Evolutionary conservation across 1,284 basidiomycete genomes (phyloP).

Genomic region (Amylostereum chailletii): DNA sequence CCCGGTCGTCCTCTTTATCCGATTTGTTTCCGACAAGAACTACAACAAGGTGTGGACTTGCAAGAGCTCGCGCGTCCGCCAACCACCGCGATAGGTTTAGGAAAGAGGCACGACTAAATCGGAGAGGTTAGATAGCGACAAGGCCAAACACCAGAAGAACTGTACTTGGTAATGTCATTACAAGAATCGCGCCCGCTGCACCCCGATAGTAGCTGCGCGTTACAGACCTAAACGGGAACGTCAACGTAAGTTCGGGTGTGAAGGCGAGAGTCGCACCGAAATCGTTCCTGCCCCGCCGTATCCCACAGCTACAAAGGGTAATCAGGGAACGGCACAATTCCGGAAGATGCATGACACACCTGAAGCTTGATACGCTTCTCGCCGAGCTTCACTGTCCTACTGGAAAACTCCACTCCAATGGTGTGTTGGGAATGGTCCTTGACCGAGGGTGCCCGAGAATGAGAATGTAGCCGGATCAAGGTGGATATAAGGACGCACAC

Average conservation of each 20-base stretch:
- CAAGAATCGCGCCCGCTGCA: slow-evolving; percentile 88
- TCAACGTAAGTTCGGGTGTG: slow-evolving; percentile 2
- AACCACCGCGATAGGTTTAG: slow-evolving; percentile 81
- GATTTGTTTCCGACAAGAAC: slow-evolving; percentile 95
- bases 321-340: not conserved
- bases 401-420: slow-evolving; percentile 94
- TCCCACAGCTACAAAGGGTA: slow-evolving; percentile 72
- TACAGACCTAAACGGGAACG: slow-evolving; percentile 60
- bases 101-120: slow-evolving; percentile 69
- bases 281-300: slow-evolving; percentile 94
- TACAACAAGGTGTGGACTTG: slow-evolving; percentile 80
- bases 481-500: slow-evolving; percentile 47
- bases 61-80: slow-evolving; percentile 84
- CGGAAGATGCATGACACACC: slow-evolving; percentile 35
- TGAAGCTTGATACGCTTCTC: slow-evolving; percentile 93
- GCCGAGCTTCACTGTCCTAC: slow-evolving; percentile 79
- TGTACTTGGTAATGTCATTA: slow-evolving; percentile 91
- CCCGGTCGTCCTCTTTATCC: slow-evolving; percentile 87
- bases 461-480: slow-evolving; percentile 3
- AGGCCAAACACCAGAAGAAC: not conserved
- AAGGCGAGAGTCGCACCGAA: slow-evolving; percentile 45
- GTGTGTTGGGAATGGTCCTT: slow-evolving; percentile 97
- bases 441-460: slow-evolving; percentile 41
- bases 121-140: slow-evolving; percentile 6
- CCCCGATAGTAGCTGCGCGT: slow-evolving; percentile 96